Percentiles rank a stretch among this genome's conserved stretches.
Conservation (phyloP, 345 rosid species). For the Reutealis trisperma region DNA sequence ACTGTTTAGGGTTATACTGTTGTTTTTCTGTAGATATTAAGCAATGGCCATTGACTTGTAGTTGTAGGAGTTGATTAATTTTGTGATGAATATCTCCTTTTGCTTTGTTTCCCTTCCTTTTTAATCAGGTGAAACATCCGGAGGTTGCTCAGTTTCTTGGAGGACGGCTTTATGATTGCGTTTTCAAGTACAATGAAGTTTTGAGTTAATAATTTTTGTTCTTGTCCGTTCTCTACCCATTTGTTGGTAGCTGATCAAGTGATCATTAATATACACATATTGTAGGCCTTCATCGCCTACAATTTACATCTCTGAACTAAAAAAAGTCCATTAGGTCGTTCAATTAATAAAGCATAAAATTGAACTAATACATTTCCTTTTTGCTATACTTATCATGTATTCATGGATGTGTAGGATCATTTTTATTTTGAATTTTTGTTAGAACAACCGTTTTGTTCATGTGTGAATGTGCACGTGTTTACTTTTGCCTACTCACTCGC, state of each 20-base stretch:
- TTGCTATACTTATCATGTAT: background rate
- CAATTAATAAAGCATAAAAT: conserved; percentile 12
- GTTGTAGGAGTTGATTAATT: background rate
- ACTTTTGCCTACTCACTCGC: background rate
- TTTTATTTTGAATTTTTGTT: background rate
- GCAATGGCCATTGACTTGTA: background rate
- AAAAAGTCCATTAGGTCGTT: background rate
- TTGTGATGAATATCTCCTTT: background rate
- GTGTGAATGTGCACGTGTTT: background rate
- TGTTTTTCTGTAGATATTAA: background rate
- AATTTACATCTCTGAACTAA: background rate
- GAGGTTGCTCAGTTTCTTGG: conserved; percentile 99
- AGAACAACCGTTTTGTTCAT: background rate
- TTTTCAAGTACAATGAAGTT: conserved; percentile 84
- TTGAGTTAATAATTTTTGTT: conserved; percentile 24
- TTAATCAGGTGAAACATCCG: conserved; percentile 82
- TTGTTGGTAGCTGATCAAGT: background rate
- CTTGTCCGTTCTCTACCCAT: background rate
- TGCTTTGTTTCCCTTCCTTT: background rate
- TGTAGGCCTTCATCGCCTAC: conserved; percentile 15
- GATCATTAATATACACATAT: conserved; percentile 1
- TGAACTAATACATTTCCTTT: background rate
- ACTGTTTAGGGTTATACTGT: conserved; percentile 1
- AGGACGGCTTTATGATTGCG: conserved; percentile 96
- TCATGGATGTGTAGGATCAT: background rate